These are phyloP conservation scores for Elaeis oleifera DNA, from an alignment of 202 grass and related monocot species.

Conservation along the genomic window DNA sequence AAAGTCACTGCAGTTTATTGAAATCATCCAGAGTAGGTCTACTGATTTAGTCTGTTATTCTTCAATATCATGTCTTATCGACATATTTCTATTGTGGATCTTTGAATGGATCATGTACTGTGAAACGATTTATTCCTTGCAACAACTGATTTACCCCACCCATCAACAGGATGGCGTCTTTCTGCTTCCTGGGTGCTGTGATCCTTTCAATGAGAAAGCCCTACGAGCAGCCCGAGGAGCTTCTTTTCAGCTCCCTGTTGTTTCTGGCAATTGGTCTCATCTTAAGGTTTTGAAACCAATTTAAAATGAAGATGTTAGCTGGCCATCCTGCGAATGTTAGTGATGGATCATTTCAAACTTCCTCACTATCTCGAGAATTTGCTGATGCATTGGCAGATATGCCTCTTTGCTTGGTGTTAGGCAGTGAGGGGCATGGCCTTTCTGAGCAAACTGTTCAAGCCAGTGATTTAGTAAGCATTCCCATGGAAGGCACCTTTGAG, in stretches of 20 bases:
- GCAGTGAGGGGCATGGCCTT: constrained; percentile 84
- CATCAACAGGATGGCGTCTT: constrained; percentile 67
- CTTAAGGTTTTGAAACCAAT: constrained; percentile 28
- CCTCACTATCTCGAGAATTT: constrained; percentile 40
- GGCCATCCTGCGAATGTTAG: constrained; percentile 54
- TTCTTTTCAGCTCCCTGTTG: constrained; percentile 71
- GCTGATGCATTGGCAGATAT: constrained; percentile 49
- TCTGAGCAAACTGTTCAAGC: constrained; percentile 41
- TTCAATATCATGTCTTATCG: too few relatives aligned
- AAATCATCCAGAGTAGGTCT: too few relatives aligned
- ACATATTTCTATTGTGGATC: too few relatives aligned
- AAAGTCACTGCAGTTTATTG: too few relatives aligned
- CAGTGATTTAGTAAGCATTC: constrained; percentile 79
- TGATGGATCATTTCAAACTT: constrained; percentile 28
- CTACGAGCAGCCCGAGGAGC: constrained; percentile 79
- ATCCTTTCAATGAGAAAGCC: constrained; percentile 96
- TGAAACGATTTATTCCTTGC: not conserved
- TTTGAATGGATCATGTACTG: too few relatives aligned
- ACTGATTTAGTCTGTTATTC: too few relatives aligned
- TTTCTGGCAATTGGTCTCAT: constrained; percentile 54
- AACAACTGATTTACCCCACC: not conserved
- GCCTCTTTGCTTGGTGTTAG: constrained; percentile 78
- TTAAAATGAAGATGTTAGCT: constrained; percentile 60
- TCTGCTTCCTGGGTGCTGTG: constrained; percentile 82
- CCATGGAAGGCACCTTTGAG: constrained; percentile 87